Base-by-base conservation (phyloP, 768 basidiomycete genomes). In the Mrakia gelida region DNA sequence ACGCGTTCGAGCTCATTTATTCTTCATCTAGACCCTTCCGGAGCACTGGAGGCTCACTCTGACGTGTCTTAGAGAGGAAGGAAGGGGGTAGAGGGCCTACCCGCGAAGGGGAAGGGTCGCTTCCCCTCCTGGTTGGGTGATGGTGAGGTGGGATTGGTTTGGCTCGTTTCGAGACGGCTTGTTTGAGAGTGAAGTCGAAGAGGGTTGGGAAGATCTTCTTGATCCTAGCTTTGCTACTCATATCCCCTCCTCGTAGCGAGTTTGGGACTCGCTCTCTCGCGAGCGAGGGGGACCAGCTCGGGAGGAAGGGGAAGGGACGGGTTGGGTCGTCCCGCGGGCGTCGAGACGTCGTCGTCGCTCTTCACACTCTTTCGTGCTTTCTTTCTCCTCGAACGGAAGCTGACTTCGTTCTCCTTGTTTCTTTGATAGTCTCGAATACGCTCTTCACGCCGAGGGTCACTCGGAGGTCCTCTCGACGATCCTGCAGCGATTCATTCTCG, bases 341-440 rank as follows among this genome's bases (percentile, higher is more conserved):
- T 16, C 9, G 65, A 67, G 65, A 18, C 5, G 21, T 10, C 38
- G 38, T 13, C 26, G 34, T 70, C 63, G 32, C 18, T 15, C 8
- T 18, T 16, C 28, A 30, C 62, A 10, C 63, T 13, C 32, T 21
- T 15, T 13, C 65, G 0, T n/a, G 34, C 32, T 67, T 32, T 34
- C 32, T 32, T 41, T 41, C 26, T 3, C 3, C 15, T 38, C 5
- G 15, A 1, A 5, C n/a, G 0, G 26, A 9, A 2, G 67, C 75
- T 76, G 75, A 34, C 67, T 30, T 56, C 28, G 7, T 61, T 3
- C 18, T 30, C 32, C 21, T n/a, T 45, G 16, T 34, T 34, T 67
- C 41, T 8, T 23, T 30, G 32, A 11, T 62, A 78, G 77, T 62
- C 77, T 78, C 61, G 77, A 78, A 67, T 32, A 73, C 23, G 77